phyloP scores from a whole-genome alignment of 139 green algal species.

The Volvox africanus region DNA sequence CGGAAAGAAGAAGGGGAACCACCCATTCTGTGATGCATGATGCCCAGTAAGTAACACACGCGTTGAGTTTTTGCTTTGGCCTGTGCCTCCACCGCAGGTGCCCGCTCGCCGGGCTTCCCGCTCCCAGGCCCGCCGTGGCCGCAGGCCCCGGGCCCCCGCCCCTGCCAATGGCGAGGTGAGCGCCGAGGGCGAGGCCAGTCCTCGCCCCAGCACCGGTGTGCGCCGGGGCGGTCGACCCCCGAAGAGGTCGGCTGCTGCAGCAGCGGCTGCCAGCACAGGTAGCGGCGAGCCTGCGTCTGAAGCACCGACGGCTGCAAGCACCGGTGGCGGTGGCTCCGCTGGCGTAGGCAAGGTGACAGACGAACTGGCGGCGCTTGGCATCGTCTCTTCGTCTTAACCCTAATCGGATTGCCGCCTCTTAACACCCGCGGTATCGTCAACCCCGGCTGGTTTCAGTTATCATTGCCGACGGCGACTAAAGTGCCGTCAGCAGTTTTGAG shows the following conservation, averaged over 20 bases:
- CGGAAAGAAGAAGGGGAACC: too few species aligned
- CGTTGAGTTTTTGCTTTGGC: neutral
- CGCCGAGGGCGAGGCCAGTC: neutral
- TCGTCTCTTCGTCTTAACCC: neutral
- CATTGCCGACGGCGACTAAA: too few species aligned
- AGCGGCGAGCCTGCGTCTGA: neutral
- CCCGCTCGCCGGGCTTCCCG: neutral
- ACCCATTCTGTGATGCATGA: too few species aligned
- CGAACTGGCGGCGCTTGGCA: slow-evolving; percentile 42
- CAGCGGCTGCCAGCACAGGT: neutral
- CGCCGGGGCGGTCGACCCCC: neutral
- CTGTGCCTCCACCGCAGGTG: neutral
- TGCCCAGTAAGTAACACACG: too few species aligned
- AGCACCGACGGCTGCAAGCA: neutral
- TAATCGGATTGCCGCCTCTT: too few species aligned
- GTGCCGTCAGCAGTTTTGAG: too few species aligned
- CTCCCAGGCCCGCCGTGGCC: slow-evolving; percentile 1
- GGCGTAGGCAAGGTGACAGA: neutral
- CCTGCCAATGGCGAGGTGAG: neutral
- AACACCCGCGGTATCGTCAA: too few species aligned
- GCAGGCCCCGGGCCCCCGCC: neutral
- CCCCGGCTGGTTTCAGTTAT: too few species aligned
- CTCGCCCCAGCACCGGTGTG: neutral
- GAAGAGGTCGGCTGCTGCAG: neutral
- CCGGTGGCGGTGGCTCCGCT: too few species aligned